phyloP scores from a whole-genome alignment of 495 filamentous ascomycete genomes.

The Penicillium crystallinum region DNA sequence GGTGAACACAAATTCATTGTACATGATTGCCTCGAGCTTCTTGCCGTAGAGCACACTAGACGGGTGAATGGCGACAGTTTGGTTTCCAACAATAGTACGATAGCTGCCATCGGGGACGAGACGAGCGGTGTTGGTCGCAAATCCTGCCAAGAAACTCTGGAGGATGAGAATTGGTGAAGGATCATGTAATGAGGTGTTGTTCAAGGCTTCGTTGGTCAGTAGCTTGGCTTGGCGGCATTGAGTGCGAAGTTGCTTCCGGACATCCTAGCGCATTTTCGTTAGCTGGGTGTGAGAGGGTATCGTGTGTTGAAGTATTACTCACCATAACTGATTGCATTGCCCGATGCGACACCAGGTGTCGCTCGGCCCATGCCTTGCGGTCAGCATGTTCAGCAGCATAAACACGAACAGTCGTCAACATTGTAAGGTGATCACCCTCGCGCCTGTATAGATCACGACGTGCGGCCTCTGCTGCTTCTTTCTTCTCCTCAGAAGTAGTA shows the following conservation, averaged over 20 bases:
- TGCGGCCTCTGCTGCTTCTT: constrained; percentile 67
- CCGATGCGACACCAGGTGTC: constrained; percentile 69
- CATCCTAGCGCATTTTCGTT: constrained; percentile 49
- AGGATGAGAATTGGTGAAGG: constrained; percentile 51
- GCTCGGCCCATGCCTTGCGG: constrained; percentile 70
- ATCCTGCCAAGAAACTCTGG: constrained; percentile 77
- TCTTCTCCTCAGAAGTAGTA: constrained; percentile 71
- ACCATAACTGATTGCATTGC: constrained; percentile 78
- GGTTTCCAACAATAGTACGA: constrained; percentile 74
- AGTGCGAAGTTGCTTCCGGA: constrained; percentile 78
- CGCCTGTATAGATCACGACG: constrained; percentile 69
- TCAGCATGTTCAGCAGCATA: constrained; percentile 73
- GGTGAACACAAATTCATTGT: constrained; percentile 92
- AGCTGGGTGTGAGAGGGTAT: background rate
- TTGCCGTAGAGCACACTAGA: constrained; percentile 77
- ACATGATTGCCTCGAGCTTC: constrained; percentile 93
- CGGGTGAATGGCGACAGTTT: constrained; percentile 85
- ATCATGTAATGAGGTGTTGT: constrained; percentile 14
- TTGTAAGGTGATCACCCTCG: constrained; percentile 87
- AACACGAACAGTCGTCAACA: constrained; percentile 74
- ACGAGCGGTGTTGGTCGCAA: constrained; percentile 75
- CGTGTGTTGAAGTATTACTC: constrained; percentile 25
- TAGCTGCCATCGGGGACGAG: constrained; percentile 82
- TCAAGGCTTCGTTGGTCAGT: constrained; percentile 22
- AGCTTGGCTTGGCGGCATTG: constrained; percentile 51